phyloP scores from a whole-genome alignment of 2,329 filamentous ascomycete genomes.

The Epichloe sylvatica region DNA sequence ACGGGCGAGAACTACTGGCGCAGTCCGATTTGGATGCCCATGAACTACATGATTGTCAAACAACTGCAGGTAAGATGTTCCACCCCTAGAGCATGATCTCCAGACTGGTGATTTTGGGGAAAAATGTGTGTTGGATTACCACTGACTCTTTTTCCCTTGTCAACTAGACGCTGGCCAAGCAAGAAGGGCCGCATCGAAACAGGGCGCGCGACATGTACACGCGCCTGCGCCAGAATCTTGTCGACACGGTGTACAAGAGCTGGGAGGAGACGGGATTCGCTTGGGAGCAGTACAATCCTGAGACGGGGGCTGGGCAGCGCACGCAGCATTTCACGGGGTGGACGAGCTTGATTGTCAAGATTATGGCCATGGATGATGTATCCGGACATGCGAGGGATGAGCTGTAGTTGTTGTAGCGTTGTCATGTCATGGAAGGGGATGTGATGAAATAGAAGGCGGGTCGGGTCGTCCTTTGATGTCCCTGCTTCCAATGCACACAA shows the following conservation, averaged over 20 bases:
- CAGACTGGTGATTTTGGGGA: not conserved
- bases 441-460: too few species aligned
- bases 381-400: conserved; percentile 29
- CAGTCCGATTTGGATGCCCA: conserved; percentile 87
- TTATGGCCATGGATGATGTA: conserved; percentile 85
- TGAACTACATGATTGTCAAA: conserved; percentile 78
- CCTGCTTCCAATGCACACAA: too few species aligned
- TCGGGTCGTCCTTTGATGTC: too few species aligned
- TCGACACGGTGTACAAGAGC: conserved; percentile 73
- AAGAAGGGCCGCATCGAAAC: conserved; percentile 51
- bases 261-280: conserved; percentile 92
- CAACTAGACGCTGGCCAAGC: conserved; percentile 45
- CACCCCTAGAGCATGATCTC: too few species aligned
- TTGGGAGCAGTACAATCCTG: conserved; percentile 96
- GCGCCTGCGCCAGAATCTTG: conserved; percentile 65
- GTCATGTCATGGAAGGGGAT: too few species aligned
- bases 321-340: conserved; percentile 98
- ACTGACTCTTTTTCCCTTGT: not conserved
- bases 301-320: conserved; percentile 82
- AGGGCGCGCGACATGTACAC: conserved; percentile 63
- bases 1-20: conserved; percentile 97
- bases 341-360: conserved; percentile 96
- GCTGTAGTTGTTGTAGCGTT: conserved; percentile 21
- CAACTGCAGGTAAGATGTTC: conserved; percentile 53
- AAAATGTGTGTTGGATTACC: not conserved